These are phyloP conservation scores for Colletotrichum cordylinicola DNA, from an alignment of 2,329 filamentous ascomycete species.

Conservation along the genomic window DNA sequence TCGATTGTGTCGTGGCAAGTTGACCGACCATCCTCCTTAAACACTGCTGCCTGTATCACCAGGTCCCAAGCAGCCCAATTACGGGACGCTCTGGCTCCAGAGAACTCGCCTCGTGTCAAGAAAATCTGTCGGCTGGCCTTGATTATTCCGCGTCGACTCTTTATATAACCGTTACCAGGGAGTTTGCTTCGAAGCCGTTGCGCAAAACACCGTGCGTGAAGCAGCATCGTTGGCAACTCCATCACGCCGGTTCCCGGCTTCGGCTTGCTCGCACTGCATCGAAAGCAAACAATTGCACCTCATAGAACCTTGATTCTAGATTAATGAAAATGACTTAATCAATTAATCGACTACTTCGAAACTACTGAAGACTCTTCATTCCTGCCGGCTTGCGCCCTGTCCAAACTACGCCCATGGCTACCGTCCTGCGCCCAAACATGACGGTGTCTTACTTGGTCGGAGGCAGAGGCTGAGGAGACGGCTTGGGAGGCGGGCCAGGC, in stretches of 20 bases:
- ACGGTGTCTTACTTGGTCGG: not conserved
- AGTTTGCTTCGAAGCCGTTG: not conserved
- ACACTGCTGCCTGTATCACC: not conserved
- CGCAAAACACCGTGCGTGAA: not conserved
- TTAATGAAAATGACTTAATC: not conserved
- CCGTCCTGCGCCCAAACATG: not conserved
- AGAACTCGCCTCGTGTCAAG: too few species aligned
- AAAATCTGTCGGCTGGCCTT: too few species aligned
- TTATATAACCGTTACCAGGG: not conserved
- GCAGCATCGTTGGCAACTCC: not conserved
- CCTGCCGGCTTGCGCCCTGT: not conserved
- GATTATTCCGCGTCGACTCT: too few species aligned
- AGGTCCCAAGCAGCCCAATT: not conserved
- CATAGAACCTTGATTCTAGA: too few species aligned
- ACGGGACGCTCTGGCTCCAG: too few species aligned
- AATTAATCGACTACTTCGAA: not conserved
- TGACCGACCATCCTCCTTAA: not conserved
- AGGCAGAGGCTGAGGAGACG: not conserved
- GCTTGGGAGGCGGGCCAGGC: not conserved
- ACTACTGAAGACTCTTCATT: not conserved
- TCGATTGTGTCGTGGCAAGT: not conserved
- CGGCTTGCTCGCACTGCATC: not conserved
- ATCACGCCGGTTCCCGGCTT: rapidly evolving
- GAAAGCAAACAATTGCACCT: not conserved
- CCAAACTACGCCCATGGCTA: rapidly evolving